Evolutionary conservation across 768 basidiomycete species (phyloP), one percentile per base, ranked within the genome.

Genomic region (Butyriboletus loyo): DNA sequence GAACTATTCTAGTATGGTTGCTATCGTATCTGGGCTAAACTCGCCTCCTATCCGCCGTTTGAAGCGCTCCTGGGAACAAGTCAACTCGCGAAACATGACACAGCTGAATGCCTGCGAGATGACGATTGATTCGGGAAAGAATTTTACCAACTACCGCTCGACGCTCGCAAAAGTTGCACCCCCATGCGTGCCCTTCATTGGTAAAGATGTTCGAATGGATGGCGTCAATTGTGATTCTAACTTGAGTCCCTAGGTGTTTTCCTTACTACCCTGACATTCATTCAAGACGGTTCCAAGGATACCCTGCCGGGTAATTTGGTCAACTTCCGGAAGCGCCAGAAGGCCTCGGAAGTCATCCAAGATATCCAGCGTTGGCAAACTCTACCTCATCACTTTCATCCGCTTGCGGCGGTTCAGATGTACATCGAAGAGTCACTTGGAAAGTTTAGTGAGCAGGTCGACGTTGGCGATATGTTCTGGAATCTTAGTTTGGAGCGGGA

Each of bases 311-410:
- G 84, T 8, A 80, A 82, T 50, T 75, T 96, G 57, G 86, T 98
- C 72, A 98, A 98, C 74, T 98, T 98, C 75, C 84, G 86, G 65
- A 99, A 99, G 71, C 88, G 96, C 17, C 87, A 92, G 62, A 91
- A 91, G 71, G 86, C 93, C 0, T 92, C 94, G n/a, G 95, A 97
- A 66, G 90, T 98, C 60, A 92, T 99, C 61, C 85, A 86, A 57
- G 94, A 98, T 68, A 98, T 99, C 68, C 91, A 97, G 67, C 87
- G 92, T 27, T 98, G 95, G 84, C 97, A 99, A 68, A 81, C 88
- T 6, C 84, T 85, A 57, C 85, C 90, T 2, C 98, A 93, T 75
- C 94, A 96, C 69, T 83, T 96, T 57, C 77, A 81, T 31, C 72
- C 78, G 7, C 82, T 95, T 15, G 77, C 81, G 0, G 54, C 77